Evolutionary conservation across 495 filamentous ascomycete species (phyloP).

Genomic region (Daldinia concentrica): DNA sequence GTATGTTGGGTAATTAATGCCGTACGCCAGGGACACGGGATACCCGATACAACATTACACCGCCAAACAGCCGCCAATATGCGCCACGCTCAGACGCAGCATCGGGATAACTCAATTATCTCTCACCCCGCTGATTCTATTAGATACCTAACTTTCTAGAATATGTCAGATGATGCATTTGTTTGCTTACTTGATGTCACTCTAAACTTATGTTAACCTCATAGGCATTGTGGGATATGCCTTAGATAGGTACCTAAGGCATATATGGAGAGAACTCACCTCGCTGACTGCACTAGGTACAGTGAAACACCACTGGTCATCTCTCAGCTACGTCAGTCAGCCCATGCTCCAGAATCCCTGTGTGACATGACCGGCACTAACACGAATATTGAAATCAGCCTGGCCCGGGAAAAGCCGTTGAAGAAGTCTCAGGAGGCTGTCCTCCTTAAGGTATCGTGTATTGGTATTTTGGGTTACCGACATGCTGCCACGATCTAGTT

Average conservation of each 20-base stretch:
- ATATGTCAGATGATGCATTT: not conserved
- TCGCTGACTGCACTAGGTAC: slow-evolving; percentile 47
- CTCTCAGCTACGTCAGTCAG: slow-evolving; percentile 45
- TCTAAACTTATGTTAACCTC: slow-evolving; percentile 24
- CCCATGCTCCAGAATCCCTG: slow-evolving; percentile 4
- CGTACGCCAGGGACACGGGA: not conserved
- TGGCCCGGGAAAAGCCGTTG: slow-evolving; percentile 48
- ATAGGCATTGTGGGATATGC: not conserved
- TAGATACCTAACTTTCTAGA: not conserved
- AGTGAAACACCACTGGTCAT: slow-evolving; percentile 51
- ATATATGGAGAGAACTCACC: slow-evolving; percentile 33
- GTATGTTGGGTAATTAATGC: too few species aligned
- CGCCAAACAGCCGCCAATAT: not conserved
- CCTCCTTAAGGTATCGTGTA: slow-evolving; percentile 48
- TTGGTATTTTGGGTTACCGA: slow-evolving; percentile 35
- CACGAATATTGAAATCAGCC: slow-evolving; percentile 48
- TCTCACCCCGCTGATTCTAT: slow-evolving; percentile 23
- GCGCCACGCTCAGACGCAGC: not conserved
- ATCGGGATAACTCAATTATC: slow-evolving; percentile 21
- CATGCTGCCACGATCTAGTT: slow-evolving; percentile 3
- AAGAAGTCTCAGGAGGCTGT: slow-evolving; percentile 47
- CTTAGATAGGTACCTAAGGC: not conserved
- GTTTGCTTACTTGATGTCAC: slow-evolving; percentile 44
- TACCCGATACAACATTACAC: not conserved
- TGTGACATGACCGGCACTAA: slow-evolving; percentile 26